Base-by-base conservation (phyloP, 805 yeast species). In the Yueomyces sp. region DNA sequence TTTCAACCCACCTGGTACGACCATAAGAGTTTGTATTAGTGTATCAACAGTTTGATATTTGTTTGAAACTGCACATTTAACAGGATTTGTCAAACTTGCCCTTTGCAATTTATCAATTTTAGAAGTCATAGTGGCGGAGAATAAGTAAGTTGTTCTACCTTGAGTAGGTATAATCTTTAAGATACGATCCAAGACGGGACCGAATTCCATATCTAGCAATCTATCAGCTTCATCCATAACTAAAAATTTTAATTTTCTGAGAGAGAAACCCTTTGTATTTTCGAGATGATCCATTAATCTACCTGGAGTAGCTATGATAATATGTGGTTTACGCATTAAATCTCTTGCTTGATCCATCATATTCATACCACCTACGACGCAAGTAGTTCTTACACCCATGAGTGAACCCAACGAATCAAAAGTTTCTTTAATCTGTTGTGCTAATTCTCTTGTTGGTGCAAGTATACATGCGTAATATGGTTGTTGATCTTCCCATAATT, bases 151-250 rank as follows among this genome's bases (percentile, higher is more conserved):
- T 4, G 87, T 85, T 63, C 92, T 74, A 33, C 77, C 67, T 48
- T 85, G 81, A 37, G 76, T 72, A 6, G 98, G 98, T 37, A 90
- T 82, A 41, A 85, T 76, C 50, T 79, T 81, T 44, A 90, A 68
- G 49, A 90, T 84, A 59, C 82, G 82, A 57, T 86, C 95, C 50
- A 90, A 69, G 12, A 88, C 95, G 37, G 95, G 95, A 11, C 96
- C 96, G 56, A 90, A 90, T 60, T 90, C 98, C 84, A 90, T 77
- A 67, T 92, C 98, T 55, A 90, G 69, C 52, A 90, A 73, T 59
- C 98, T 73, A 64, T 90, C 98, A 27, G 98, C 98, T 67, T 90
- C 98, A 64, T 90, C 98, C 82, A 90, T 82, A 4, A 90, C 95
- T 46, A 90, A 70, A 60, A 70, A 90, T 59, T 83, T 81, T 56